Conservation (phyloP, 169 alveolate genomes). For the Theileria parva region DNA sequence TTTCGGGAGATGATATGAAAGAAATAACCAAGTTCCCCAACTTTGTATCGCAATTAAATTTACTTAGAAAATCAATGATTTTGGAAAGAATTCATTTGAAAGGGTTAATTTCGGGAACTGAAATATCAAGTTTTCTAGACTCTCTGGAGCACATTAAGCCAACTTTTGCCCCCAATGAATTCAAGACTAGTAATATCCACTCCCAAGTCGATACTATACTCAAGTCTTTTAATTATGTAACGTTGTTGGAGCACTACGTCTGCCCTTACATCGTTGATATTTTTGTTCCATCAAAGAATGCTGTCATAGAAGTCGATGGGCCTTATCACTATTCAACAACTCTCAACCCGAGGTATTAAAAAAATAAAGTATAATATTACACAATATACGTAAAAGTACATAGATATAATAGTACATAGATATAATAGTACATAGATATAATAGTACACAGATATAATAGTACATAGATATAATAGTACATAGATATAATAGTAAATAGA, state of each 20-base stretch:
- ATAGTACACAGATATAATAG: too few relatives aligned
- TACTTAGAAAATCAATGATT: not conserved
- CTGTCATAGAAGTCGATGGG: conserved; percentile 55
- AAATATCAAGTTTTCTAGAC: not conserved
- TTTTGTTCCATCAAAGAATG: not conserved
- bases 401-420: too few relatives aligned
- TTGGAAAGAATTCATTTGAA: conserved; percentile 4
- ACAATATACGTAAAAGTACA: too few relatives aligned
- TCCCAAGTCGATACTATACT: conserved; percentile 44
- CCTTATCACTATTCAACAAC: conserved; percentile 52
- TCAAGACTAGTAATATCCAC: conserved; percentile 55
- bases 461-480: too few relatives aligned
- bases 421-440: too few relatives aligned
- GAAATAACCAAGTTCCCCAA: conserved; percentile 7
- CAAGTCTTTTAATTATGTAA: conserved; percentile 17
- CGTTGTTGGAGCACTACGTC: conserved; percentile 29
- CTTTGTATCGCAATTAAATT: conserved; percentile 15
- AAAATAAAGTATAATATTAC: not conserved
- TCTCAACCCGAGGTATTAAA: conserved; percentile 38
- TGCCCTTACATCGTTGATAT: conserved; percentile 51
- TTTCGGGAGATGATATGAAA: not conserved
- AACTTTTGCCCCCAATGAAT: conserved; percentile 7
- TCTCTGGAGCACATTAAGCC: not conserved
- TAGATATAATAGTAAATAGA: not conserved
- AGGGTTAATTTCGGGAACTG: not conserved